Conservation (phyloP, 106 monocot species). For the Hemerocallis citrina region DNA sequence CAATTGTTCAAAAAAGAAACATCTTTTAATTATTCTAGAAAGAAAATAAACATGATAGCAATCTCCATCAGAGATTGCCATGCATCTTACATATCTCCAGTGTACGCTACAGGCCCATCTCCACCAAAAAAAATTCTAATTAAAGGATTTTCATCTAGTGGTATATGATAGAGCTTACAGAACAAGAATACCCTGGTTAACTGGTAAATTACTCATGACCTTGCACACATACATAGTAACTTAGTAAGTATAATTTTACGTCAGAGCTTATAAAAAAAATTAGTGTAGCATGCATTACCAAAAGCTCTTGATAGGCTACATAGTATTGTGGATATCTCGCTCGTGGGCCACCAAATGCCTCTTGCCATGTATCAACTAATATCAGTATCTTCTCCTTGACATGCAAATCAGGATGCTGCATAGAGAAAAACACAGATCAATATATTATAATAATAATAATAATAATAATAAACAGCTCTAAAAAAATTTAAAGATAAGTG, state of each 20-base stretch:
- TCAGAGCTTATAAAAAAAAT: neutral
- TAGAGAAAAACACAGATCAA: slow-evolving; percentile 1
- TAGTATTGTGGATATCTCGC: slow-evolving; percentile 87
- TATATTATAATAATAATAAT: neutral
- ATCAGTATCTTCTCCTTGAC: slow-evolving; percentile 79
- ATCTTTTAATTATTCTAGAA: too few species aligned
- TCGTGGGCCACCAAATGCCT: slow-evolving; percentile 79
- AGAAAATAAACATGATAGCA: too few species aligned
- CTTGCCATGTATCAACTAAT: slow-evolving; percentile 89
- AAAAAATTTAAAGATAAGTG: slow-evolving; percentile 5
- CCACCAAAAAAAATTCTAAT: too few species aligned
- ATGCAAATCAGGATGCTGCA: slow-evolving; percentile 62
- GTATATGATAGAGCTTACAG: too few species aligned
- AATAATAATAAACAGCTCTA: neutral
- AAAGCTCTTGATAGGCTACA: slow-evolving; percentile 66
- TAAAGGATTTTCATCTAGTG: too few species aligned
- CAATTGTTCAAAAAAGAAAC: too few species aligned
- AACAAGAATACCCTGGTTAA: too few species aligned
- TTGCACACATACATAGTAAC: neutral
- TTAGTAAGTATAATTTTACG: neutral
- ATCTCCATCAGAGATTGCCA: too few species aligned
- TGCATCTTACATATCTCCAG: too few species aligned
- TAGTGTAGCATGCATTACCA: slow-evolving; percentile 34
- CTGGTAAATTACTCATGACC: neutral
- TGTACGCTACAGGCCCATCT: too few species aligned